Conservation (phyloP, 2,329 filamentous ascomycete genomes). For the Beauveria sp. region DNA sequence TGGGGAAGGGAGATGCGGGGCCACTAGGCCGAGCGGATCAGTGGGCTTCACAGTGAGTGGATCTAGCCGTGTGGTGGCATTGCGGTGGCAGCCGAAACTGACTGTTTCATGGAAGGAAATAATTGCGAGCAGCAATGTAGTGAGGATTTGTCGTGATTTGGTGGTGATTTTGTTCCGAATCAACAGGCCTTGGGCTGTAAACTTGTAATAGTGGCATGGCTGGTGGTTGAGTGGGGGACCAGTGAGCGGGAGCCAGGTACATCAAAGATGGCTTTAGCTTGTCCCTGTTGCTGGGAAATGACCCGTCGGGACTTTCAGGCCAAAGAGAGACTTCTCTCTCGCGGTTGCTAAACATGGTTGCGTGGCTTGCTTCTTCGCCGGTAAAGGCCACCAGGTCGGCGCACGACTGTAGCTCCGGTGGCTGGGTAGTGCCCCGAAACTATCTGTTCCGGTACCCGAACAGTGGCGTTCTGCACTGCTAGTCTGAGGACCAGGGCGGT, state of each 20-base stretch:
- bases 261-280: no score
- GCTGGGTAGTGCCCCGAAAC: not conserved
- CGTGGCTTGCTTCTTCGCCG: not conserved
- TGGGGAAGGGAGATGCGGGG: not conserved
- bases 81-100: not conserved
- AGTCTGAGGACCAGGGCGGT: no score
- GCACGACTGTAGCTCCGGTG: not conserved
- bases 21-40: not conserved
- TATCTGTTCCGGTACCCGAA: slow-evolving; percentile 9
- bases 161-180: not conserved
- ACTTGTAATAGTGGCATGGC: not conserved
- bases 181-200: not conserved
- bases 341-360: not conserved
- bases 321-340: not conserved
- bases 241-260: no score
- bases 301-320: not conserved
- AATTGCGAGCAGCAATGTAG: not conserved
- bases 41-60: not conserved
- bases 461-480: not conserved
- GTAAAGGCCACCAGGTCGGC: no score
- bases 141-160: not conserved
- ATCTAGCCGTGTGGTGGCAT: no score
- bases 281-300: not conserved
- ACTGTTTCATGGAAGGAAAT: not conserved
- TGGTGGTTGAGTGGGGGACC: not conserved